Conservation (phyloP, 495 filamentous ascomycete genomes). For the Glonium stellatum region DNA sequence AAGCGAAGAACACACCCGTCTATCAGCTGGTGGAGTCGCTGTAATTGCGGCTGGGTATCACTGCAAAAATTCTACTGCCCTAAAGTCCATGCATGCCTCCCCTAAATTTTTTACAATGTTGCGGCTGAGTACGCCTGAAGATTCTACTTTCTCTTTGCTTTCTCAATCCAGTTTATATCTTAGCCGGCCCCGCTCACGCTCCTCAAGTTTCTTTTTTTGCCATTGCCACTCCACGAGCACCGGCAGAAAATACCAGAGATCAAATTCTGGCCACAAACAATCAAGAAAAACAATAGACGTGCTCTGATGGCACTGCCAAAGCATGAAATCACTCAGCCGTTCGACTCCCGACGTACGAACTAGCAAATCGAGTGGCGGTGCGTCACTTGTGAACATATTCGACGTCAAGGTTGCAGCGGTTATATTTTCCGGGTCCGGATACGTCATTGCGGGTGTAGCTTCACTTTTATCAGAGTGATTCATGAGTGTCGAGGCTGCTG, state of each 20-base stretch:
- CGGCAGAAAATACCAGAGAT: slow-evolving; percentile 88
- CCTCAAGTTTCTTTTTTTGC: slow-evolving; percentile 48
- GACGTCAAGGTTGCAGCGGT: slow-evolving; percentile 67
- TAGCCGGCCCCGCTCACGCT: slow-evolving; percentile 21
- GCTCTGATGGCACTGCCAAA: slow-evolving; percentile 92
- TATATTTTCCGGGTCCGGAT: slow-evolving; percentile 74
- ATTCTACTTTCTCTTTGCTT: neutral
- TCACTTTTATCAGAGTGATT: slow-evolving; percentile 23
- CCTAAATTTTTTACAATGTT: neutral
- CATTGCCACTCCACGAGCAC: slow-evolving; percentile 90
- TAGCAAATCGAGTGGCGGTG: slow-evolving; percentile 82
- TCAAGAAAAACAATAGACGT: slow-evolving; percentile 89
- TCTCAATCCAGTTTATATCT: slow-evolving; percentile 7
- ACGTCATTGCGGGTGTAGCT: slow-evolving; percentile 6
- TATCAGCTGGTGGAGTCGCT: neutral
- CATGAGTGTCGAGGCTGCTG: slow-evolving; percentile 27
- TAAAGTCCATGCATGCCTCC: neutral
- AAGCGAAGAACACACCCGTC: neutral
- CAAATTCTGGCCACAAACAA: slow-evolving; percentile 94
- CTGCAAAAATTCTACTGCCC: neutral
- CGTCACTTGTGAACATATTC: slow-evolving; percentile 76
- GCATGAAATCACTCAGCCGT: slow-evolving; percentile 91
- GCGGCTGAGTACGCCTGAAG: no score
- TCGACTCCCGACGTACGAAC: slow-evolving; percentile 88
- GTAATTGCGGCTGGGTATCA: neutral